A percentile compares a stretch with the other conserved stretches of the same genome.
These are phyloP conservation scores for Candida yuanshanica DNA, from an alignment of 805 yeast species.

Conservation along the genomic window DNA sequence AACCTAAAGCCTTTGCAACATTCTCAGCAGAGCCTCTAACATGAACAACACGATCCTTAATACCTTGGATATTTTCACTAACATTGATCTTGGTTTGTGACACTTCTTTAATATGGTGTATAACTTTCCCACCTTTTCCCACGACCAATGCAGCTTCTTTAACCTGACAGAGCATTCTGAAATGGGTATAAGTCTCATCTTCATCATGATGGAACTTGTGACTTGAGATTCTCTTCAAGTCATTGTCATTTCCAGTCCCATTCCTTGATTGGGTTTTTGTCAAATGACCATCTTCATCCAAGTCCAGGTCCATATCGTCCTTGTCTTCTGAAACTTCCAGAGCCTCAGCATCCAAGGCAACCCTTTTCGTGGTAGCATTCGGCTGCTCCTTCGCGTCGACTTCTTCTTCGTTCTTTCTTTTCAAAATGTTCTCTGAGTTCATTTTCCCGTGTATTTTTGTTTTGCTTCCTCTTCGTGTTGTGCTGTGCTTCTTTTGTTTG, in stretches of 20 bases:
- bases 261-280: too few relatives aligned
- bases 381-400: slow-evolving; percentile 27
- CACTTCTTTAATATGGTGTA: slow-evolving; percentile 54
- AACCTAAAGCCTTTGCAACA: slow-evolving; percentile 78
- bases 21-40: slow-evolving; percentile 71
- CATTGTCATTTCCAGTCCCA: slow-evolving; percentile 1
- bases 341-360: slow-evolving; percentile 63
- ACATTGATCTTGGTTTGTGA: slow-evolving; percentile 65
- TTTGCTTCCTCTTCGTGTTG: not conserved
- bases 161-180: slow-evolving; percentile 71
- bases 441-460: not conserved
- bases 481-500: not conserved
- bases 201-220: slow-evolving; percentile 27
- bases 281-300: slow-evolving; percentile 3
- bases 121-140: slow-evolving; percentile 76
- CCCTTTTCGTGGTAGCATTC: slow-evolving; percentile 55
- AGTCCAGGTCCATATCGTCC: slow-evolving; percentile 6
- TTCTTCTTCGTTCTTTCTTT: slow-evolving; percentile 65
- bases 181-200: slow-evolving; percentile 54
- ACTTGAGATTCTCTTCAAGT: slow-evolving; percentile 11
- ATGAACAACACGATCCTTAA: slow-evolving; percentile 68
- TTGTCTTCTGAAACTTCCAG: slow-evolving; percentile 26
- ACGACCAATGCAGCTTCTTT: slow-evolving; percentile 72
- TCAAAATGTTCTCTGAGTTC: slow-evolving; percentile 25
- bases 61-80: slow-evolving; percentile 64